Evolutionary conservation across 163 green algal species (phyloP), one percentile per base, ranked within the genome.

Genomic region (Chlorella variabilis): DNA sequence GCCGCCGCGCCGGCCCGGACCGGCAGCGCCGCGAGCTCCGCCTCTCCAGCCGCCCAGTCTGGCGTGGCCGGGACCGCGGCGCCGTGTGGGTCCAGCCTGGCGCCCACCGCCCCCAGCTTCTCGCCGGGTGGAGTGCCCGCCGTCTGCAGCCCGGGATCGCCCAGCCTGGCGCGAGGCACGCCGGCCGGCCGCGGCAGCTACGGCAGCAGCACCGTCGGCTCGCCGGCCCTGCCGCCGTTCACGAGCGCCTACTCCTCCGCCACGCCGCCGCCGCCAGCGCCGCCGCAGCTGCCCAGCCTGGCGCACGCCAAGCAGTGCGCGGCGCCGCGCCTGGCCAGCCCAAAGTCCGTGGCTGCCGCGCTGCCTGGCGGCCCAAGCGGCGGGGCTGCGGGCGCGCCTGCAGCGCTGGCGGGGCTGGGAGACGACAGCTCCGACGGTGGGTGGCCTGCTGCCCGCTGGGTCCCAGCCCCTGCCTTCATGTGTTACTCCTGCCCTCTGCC

Each of bases 341-440:
- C 31, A 31, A 41, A 70, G 62, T 31, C 62, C 34, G 36, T 20
- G 3, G 62, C 62, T 25, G 33, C 62, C 9, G 34, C 31, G 33
- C 31, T n/a, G 15, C n/a, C 68, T 41, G n/a, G n/a, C n/a, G n/a
- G n/a, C n/a, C n/a, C n/a, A n/a, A n/a, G n/a, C n/a, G n/a, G n/a
- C n/a, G n/a, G n/a, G n/a, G n/a, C n/a, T n/a, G n/a, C n/a, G n/a
- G n/a, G n/a, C n/a, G n/a, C n/a, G n/a, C n/a, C n/a, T n/a, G n/a
- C n/a, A n/a, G n/a, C n/a, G n/a, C n/a, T n/a, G n/a, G n/a, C n/a
- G n/a, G n/a, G n/a, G n/a, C n/a, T n/a, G n/a, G n/a, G 65, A 5
- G 56, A 69, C 15, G 59, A 29, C 13, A 56, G 59, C 17, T 68
- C 73, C 2, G 73, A 80, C 29, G 73, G 73, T 80, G 38, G 15